These are phyloP conservation scores for Leccinum truebloodii DNA, from an alignment of 768 basidiomycete genomes.

Conservation along the genomic window DNA sequence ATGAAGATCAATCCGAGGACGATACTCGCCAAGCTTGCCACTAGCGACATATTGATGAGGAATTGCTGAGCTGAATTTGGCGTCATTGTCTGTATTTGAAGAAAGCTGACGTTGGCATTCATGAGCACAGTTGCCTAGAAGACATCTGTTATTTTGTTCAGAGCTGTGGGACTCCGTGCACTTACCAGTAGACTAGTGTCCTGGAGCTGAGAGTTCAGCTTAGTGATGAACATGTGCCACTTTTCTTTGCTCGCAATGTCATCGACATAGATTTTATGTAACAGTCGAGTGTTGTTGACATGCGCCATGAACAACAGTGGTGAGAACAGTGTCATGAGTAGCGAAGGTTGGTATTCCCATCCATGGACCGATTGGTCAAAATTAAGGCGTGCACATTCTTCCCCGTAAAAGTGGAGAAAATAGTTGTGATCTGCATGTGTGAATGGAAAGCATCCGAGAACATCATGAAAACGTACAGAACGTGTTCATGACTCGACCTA, in stretches of 20 bases:
- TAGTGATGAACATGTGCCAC: constrained; percentile 47
- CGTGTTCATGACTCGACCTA: too few species aligned
- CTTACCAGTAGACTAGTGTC: constrained; percentile 55
- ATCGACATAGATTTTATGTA: constrained; percentile 56
- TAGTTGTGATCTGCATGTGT: constrained; percentile 31
- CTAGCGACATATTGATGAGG: constrained; percentile 44
- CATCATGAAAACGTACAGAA: too few species aligned
- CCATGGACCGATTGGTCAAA: constrained; percentile 34
- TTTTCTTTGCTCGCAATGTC: constrained; percentile 37
- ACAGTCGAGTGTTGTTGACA: constrained; percentile 41
- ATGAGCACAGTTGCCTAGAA: constrained; percentile 55
- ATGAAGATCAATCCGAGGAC: constrained; percentile 44
- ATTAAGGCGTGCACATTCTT: constrained; percentile 43
- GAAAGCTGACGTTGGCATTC: constrained; percentile 57
- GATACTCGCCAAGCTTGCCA: constrained; percentile 43
- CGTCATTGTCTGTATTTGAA: constrained; percentile 46
- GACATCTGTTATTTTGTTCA: not conserved
- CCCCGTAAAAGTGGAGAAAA: constrained; percentile 46
- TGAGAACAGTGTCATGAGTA: constrained; percentile 38
- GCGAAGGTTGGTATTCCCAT: constrained; percentile 32
- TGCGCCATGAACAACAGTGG: constrained; percentile 53
- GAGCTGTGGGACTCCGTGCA: not conserved
- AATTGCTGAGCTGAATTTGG: constrained; percentile 34
- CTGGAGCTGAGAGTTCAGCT: constrained; percentile 50
- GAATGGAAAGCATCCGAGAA: not conserved